These are phyloP conservation scores for Pholiota molesta DNA, from an alignment of 768 basidiomycete species.

Conservation along the genomic window DNA sequence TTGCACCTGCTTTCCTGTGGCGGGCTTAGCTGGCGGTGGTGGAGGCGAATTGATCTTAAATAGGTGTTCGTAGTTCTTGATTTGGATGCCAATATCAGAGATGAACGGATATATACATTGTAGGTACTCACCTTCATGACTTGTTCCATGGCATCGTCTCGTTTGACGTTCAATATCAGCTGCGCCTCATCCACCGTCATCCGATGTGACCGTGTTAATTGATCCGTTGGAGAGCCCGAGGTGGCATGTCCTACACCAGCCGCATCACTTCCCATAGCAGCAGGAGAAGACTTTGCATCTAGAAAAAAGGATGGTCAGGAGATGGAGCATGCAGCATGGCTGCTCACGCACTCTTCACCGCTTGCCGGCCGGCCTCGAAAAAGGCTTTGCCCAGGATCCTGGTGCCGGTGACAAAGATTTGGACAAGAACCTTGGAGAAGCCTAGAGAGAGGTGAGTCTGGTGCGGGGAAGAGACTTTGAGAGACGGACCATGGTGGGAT, in stretches of 20 bases:
- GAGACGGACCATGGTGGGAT: constrained; percentile 18
- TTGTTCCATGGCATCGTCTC: constrained; percentile 66
- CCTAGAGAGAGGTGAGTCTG: constrained; percentile 43
- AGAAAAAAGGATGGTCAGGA: constrained; percentile 1
- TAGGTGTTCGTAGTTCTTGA: constrained; percentile 88
- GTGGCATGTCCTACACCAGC: constrained; percentile 76
- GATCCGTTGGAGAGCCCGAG: constrained; percentile 77
- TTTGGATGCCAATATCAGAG: neutral
- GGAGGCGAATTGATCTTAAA: constrained; percentile 88
- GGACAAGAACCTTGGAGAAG: constrained; percentile 76
- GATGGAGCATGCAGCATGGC: neutral
- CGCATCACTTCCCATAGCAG: constrained; percentile 67
- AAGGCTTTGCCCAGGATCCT: constrained; percentile 93
- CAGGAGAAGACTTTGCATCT: constrained; percentile 88
- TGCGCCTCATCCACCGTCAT: constrained; percentile 97
- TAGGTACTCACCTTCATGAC: constrained; percentile 62
- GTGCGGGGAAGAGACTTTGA: neutral
- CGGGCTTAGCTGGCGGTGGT: constrained; percentile 51
- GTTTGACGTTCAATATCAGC: constrained; percentile 87
- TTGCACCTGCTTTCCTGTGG: constrained; percentile 45
- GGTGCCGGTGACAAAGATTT: constrained; percentile 75
- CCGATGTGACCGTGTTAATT: constrained; percentile 79
- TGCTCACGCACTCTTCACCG: constrained; percentile 78
- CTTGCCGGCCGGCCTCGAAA: constrained; percentile 87
- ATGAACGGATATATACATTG: constrained; percentile 13